Base-by-base conservation (phyloP, 768 basidiomycete species). In the Pleurotus cornucopiae region DNA sequence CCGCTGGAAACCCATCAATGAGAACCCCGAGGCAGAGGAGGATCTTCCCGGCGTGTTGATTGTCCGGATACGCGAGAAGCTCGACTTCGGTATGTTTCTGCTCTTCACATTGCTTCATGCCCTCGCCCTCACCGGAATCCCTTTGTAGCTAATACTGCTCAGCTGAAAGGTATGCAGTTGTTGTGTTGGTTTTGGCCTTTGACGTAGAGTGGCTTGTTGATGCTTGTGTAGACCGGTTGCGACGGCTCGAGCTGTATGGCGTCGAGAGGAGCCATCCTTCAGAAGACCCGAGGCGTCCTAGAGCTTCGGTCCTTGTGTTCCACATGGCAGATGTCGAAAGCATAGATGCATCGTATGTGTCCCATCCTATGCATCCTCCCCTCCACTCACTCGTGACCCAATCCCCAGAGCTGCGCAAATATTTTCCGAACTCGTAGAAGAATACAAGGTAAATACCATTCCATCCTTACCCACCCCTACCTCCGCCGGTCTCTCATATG, bases 281-380 rank as follows among this genome's bases (percentile, higher is more conserved):
- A 1, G 96, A 98, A 59, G 85, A 81, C 56, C 95, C 91, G 0
- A 77, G 84, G 12, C 77, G 94, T 59, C 81, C 85, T 54, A 79
- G 87, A 56, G 86, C 94, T 4, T 81, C 78, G 11, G 84, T 85
- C 2, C 70, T 98, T 20, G 91, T 97, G 18, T 94, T 99, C 70
- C 95, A 98, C 63, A 80, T 98, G 78, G 87, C 88, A 11, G 96
- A 98, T 71, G 89, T 97, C 3, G 91, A 94, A 56, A 81, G 77
- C 14, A 86, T 91, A 58, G 96, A 99, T 67, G 94, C 96, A 6
- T 93, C 91, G 89, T 95, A 64, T 69, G 88, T 73, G 12, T 30
- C n/a, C 30, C 30, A 2, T 34, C 30, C 30, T 9, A 11, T 34
- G 0, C 30, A 11, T 34, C 30, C 2, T 11, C 30, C 11, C 30